phyloP scores from a whole-genome alignment of 495 filamentous ascomycete species.

The Penicillium desertorum region DNA sequence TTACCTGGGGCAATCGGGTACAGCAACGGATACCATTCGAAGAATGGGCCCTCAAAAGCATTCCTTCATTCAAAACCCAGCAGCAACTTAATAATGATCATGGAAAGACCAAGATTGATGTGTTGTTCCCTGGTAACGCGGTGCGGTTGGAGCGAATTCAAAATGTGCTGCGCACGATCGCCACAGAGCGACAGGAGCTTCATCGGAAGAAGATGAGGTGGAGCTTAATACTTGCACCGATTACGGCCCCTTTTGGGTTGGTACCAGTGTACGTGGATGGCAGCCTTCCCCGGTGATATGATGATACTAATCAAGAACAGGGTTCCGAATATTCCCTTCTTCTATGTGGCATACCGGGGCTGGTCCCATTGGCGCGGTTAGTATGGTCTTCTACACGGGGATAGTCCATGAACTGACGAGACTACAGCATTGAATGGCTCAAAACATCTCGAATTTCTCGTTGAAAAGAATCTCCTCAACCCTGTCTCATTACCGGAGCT shows the following conservation, averaged over 20 bases:
- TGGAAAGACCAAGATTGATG: conserved; percentile 66
- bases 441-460: conserved; percentile 77
- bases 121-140: conserved; percentile 72
- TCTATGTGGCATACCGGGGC: conserved; percentile 84
- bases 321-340: conserved; percentile 94
- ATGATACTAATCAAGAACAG: conserved; percentile 42
- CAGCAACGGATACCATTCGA: conserved; percentile 88
- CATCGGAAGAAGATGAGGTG: conserved; percentile 75
- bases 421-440: conserved; percentile 72
- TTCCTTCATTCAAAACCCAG: conserved; percentile 76
- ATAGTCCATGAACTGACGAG: conserved; percentile 11
- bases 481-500: conserved; percentile 61
- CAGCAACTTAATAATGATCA: conserved; percentile 60
- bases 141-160: conserved; percentile 61
- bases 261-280: conserved; percentile 71
- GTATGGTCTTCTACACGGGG: conserved; percentile 12
- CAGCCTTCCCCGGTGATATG: not conserved
- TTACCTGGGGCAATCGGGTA: conserved; percentile 79
- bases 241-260: conserved; percentile 77
- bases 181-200: conserved; percentile 73
- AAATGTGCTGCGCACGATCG: conserved; percentile 60
- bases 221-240: conserved; percentile 78
- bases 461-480: conserved; percentile 66
- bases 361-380: conserved; percentile 68
- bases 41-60: conserved; percentile 96